These are phyloP conservation scores for Entomortierella parvispora DNA, from an alignment of 192 early-diverging fungal species.

Conservation along the genomic window DNA sequence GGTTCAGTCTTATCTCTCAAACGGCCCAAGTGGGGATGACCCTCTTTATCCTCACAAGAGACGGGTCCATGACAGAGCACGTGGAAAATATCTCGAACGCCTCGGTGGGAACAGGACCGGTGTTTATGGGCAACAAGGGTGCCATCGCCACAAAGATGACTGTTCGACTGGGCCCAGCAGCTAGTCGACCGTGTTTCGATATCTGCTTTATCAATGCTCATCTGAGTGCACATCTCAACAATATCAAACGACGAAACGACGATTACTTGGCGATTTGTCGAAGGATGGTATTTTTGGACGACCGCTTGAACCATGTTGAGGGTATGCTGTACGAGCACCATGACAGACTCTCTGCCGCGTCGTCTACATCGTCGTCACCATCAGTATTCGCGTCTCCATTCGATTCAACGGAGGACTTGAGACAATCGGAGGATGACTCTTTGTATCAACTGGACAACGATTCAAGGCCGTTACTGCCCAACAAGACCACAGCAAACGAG, in stretches of 20 bases:
- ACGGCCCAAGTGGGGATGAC: slow-evolving; percentile 39
- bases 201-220: slow-evolving; percentile 55
- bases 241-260: slow-evolving; percentile 45
- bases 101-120: slow-evolving; percentile 40
- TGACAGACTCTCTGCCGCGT: slow-evolving; percentile 16
- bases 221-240: slow-evolving; percentile 41
- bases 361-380: neutral
- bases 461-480: slow-evolving; percentile 27
- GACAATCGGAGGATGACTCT: slow-evolving; percentile 23
- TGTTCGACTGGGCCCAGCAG: slow-evolving; percentile 14
- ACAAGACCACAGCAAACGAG: slow-evolving; percentile 12
- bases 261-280: slow-evolving; percentile 43
- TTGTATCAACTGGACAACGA: slow-evolving; percentile 30
- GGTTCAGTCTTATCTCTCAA: slow-evolving; percentile 39
- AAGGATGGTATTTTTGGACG: slow-evolving; percentile 39
- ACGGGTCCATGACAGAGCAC: slow-evolving; percentile 32
- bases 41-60: slow-evolving; percentile 50
- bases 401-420: neutral
- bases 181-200: slow-evolving; percentile 19
- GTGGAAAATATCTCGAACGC: slow-evolving; percentile 33
- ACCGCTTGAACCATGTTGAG: slow-evolving; percentile 30
- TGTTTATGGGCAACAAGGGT: slow-evolving; percentile 55
- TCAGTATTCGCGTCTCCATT: neutral
- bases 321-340: slow-evolving; percentile 34
- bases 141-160: slow-evolving; percentile 44